Evolutionary conservation across 2,329 filamentous ascomycete genomes (phyloP).

Genomic region (Ustilaginoidea virens): DNA sequence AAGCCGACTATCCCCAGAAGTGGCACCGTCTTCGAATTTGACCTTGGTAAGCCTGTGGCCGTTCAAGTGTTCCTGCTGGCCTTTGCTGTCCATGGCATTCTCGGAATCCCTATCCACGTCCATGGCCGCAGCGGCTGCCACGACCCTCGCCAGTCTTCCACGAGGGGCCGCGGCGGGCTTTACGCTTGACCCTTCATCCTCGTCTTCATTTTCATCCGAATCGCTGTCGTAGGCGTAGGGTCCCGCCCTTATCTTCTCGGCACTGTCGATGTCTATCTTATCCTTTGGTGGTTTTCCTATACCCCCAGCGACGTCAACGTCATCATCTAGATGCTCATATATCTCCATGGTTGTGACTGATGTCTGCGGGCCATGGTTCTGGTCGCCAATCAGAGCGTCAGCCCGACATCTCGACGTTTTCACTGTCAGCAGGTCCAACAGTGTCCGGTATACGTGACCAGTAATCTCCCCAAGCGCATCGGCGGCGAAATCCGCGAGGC

Average conservation of each 20-base stretch:
- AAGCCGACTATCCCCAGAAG: slow-evolving; percentile 29
- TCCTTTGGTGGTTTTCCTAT: slow-evolving; percentile 38
- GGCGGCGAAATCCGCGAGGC: slow-evolving; percentile 57
- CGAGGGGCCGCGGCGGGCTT: slow-evolving; percentile 1
- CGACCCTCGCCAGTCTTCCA: slow-evolving; percentile 5
- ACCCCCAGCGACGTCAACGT: slow-evolving; percentile 36
- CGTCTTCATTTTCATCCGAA: slow-evolving; percentile 18
- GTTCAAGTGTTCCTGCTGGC: slow-evolving; percentile 14
- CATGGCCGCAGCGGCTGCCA: slow-evolving; percentile 1
- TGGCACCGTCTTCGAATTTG: slow-evolving; percentile 33
- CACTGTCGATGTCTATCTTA: slow-evolving; percentile 28
- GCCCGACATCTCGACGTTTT: slow-evolving; percentile 52
- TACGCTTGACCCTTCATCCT: slow-evolving; percentile 6
- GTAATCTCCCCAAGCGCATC: slow-evolving; percentile 59
- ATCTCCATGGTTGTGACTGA: slow-evolving; percentile 39
- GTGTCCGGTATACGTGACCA: slow-evolving; percentile 59
- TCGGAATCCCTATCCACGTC: slow-evolving; percentile 15
- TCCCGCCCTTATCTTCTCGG: slow-evolving; percentile 31
- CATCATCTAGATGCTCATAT: slow-evolving; percentile 35
- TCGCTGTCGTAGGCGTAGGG: slow-evolving; percentile 18
- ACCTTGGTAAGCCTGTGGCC: slow-evolving; percentile 26
- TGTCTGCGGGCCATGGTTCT: slow-evolving; percentile 14
- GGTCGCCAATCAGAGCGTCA: slow-evolving; percentile 27
- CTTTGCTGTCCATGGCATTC: slow-evolving; percentile 12
- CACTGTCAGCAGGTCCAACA: slow-evolving; percentile 56